phyloP scores from a whole-genome alignment of 2,329 filamentous ascomycete genomes.

The Aspergillus sp. region DNA sequence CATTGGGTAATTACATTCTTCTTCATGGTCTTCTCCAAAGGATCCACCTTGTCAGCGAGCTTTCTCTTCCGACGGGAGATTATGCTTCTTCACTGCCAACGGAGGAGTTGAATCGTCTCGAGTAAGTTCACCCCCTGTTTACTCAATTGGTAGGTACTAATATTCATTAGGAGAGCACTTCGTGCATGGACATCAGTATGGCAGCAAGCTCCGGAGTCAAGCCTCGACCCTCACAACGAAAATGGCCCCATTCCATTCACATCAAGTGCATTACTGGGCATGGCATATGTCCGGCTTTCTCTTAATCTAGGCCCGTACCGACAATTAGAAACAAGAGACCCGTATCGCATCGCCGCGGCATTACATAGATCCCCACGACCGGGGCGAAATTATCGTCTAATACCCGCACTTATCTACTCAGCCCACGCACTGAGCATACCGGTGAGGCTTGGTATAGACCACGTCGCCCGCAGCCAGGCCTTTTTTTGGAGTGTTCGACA shows the following conservation, averaged over 20 bases:
- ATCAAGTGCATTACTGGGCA: constrained; percentile 24
- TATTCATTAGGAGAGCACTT: constrained; percentile 20
- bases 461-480: constrained; percentile 30
- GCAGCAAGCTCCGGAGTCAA: constrained; percentile 31
- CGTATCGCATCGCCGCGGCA: constrained; percentile 53
- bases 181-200: constrained; percentile 30
- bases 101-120: constrained; percentile 28
- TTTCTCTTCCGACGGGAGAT: constrained; percentile 25
- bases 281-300: constrained; percentile 28
- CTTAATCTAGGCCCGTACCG: constrained; percentile 54
- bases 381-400: constrained; percentile 53
- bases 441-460: constrained; percentile 30
- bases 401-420: constrained; percentile 59
- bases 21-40: constrained; percentile 67
- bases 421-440: constrained; percentile 60
- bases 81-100: constrained; percentile 25
- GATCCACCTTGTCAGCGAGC: constrained; percentile 40
- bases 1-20: constrained; percentile 63
- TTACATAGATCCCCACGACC: constrained; percentile 55
- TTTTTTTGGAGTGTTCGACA: constrained; percentile 34
- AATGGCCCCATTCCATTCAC: constrained; percentile 30
- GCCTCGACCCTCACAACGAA: constrained; percentile 27
- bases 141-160: neutral
- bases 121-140: constrained; percentile 13
- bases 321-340: constrained; percentile 59